Percentiles rank a stretch among this genome's conserved stretches.
Evolutionary conservation across 2,329 filamentous ascomycete species (phyloP).

Genomic region (Alternaria hordeiaustralica): DNA sequence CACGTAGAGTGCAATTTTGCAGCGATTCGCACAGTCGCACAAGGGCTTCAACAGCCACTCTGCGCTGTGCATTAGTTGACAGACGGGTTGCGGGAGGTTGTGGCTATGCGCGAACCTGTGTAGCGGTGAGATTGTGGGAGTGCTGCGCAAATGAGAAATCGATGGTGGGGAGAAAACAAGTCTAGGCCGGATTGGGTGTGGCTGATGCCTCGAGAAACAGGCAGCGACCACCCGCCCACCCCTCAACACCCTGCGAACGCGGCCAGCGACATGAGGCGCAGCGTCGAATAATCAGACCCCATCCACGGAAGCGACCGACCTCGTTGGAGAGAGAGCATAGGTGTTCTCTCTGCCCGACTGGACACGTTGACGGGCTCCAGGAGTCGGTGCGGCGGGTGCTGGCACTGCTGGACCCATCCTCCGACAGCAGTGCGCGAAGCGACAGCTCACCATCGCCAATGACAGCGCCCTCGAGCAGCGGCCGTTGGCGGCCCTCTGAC

Average conservation of each 20-base stretch:
- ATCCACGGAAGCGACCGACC: constrained; percentile 16
- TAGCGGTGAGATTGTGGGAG: constrained; percentile 28
- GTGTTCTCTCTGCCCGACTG: constrained; percentile 1
- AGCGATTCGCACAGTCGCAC: constrained; percentile 8
- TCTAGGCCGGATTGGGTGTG: constrained; percentile 22
- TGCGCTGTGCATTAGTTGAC: constrained; percentile 16
- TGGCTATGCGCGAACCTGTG: constrained; percentile 30
- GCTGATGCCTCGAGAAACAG: constrained; percentile 23
- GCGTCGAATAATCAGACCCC: constrained; percentile 18
- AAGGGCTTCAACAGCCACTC: constrained; percentile 19
- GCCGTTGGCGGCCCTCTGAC: constrained; percentile 32
- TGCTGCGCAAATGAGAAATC: constrained; percentile 29
- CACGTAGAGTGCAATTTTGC: constrained; percentile 3
- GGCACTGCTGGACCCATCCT: constrained; percentile 18
- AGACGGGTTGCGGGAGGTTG: constrained; percentile 10
- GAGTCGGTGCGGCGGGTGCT: constrained; percentile 33
- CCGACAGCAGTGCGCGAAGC: constrained; percentile 8
- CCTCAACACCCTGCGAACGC: constrained; percentile 23
- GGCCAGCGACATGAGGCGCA: constrained; percentile 25
- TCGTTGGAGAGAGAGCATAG: constrained; percentile 13
- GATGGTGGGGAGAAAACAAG: constrained; percentile 9
- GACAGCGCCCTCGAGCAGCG: constrained; percentile 17
- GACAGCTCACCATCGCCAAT: constrained; percentile 23
- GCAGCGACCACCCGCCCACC: constrained; percentile 23
- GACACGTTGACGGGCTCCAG: constrained; percentile 30